A percentile compares a stretch with the other conserved stretches of the same genome.
These are phyloP conservation scores for Aureobasidium musti DNA, from an alignment of 2,329 filamentous ascomycete species.

Conservation along the genomic window DNA sequence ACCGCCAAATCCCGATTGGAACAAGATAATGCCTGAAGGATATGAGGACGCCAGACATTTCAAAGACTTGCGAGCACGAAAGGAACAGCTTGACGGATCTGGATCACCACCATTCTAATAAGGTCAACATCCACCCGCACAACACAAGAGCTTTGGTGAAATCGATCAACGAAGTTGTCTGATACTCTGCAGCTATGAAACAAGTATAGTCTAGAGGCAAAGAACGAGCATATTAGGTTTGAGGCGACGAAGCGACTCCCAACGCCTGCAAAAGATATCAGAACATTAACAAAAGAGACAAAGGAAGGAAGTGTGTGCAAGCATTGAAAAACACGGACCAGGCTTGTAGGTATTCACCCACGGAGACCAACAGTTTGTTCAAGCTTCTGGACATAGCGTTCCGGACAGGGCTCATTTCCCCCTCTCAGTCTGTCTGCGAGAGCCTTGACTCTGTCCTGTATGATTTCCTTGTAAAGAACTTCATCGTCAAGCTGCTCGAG, in stretches of 20 bases:
- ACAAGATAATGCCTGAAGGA: neutral
- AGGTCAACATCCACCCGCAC: neutral
- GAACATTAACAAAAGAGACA: neutral
- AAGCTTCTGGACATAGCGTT: neutral
- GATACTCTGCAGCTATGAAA: neutral
- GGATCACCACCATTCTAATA: neutral
- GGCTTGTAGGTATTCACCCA: neutral
- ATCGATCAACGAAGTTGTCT: neutral
- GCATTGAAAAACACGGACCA: neutral
- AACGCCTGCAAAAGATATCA: neutral
- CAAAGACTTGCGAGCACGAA: neutral
- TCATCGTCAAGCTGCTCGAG: neutral
- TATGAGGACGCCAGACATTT: neutral
- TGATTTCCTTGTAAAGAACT: neutral
- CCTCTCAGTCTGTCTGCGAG: neutral
- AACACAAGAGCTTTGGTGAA: neutral
- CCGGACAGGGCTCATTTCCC: neutral
- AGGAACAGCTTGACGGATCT: neutral
- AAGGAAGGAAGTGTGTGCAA: neutral
- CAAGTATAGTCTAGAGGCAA: neutral
- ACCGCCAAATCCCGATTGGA: neutral
- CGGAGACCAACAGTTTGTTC: neutral
- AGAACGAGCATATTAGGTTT: slow-evolving; percentile 1
- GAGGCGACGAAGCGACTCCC: neutral
- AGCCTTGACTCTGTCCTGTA: neutral